phyloP scores from a whole-genome alignment of 169 alveolate genomes.

The Eimeria necatrix region DNA sequence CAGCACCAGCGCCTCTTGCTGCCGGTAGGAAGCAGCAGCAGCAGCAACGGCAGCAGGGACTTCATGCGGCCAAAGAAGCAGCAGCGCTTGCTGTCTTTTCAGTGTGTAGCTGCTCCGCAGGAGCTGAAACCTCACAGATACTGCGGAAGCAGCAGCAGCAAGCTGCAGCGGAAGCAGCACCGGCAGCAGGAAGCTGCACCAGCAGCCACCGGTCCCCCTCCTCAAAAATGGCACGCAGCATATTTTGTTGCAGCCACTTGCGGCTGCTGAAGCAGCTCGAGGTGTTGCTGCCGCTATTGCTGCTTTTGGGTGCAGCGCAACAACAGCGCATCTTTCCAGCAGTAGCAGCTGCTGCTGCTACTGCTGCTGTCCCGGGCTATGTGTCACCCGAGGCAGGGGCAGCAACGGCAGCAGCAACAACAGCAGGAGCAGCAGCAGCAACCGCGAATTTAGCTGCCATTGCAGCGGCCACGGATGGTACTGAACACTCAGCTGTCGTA shows the following conservation, averaged over 20 bases:
- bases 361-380: conserved; percentile 19
- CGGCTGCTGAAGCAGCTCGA: not conserved
- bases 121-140: not conserved
- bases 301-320: not conserved
- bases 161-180: conserved; percentile 23
- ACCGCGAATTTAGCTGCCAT: not conserved
- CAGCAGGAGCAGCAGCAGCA: not conserved
- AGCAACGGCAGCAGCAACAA: conserved; percentile 1
- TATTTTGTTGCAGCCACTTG: not conserved
- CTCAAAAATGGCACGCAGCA: not conserved
- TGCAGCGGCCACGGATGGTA: conserved; percentile 9
- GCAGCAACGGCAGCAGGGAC: not conserved
- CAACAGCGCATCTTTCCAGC: not conserved
- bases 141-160: not conserved
- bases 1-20: not conserved
- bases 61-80: not conserved
- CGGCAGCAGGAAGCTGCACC: not conserved
- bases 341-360: not conserved
- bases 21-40: not conserved
- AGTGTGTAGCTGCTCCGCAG: not conserved
- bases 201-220: not conserved
- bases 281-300: conserved; percentile 57
- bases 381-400: not conserved
- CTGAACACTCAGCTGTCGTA: not conserved
- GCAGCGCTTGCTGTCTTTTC: not conserved